Conservation (phyloP, 352 stramenopile genomes). For the Sclerospora graminicola region DNA sequence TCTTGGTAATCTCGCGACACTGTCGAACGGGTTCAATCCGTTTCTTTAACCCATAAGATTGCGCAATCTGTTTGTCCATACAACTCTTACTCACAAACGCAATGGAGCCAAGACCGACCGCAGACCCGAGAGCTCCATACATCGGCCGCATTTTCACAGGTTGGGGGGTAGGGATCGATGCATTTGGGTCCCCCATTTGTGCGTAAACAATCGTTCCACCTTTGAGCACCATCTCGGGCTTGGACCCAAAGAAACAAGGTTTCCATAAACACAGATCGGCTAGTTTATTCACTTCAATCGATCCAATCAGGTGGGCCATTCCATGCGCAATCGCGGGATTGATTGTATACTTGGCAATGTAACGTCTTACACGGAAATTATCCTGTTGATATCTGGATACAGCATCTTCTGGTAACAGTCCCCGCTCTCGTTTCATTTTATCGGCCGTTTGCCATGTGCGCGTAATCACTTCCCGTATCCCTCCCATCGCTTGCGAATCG, state of each 20-base stretch:
- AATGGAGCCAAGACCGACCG: constrained; percentile 57
- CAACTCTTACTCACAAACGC: constrained; percentile 87
- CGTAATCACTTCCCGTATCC: constrained; percentile 94
- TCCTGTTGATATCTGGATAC: constrained; percentile 93
- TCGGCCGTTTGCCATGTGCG: constrained; percentile 97
- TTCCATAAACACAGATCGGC: constrained; percentile 95
- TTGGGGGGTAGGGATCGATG: constrained; percentile 93
- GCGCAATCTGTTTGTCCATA: constrained; percentile 52
- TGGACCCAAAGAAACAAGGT: constrained; percentile 91
- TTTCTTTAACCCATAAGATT: constrained; percentile 83
- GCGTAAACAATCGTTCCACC: constrained; percentile 89
- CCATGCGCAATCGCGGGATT: constrained; percentile 95
- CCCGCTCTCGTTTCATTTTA: constrained; percentile 95
- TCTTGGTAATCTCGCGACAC: constrained; percentile 87
- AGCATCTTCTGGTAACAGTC: constrained; percentile 81
- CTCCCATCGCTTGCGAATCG: constrained; percentile 95
- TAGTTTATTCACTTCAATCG: constrained; percentile 88
- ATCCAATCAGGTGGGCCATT: constrained; percentile 93
- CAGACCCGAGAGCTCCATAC: constrained; percentile 77
- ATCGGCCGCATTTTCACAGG: constrained; percentile 93
- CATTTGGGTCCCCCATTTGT: constrained; percentile 97
- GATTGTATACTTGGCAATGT: constrained; percentile 98
- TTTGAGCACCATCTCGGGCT: constrained; percentile 96
- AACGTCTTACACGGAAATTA: constrained; percentile 93
- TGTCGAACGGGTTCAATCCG: constrained; percentile 68